Conservation (phyloP, 495 filamentous ascomycete species). For the Lasiosphaeria miniovina region DNA sequence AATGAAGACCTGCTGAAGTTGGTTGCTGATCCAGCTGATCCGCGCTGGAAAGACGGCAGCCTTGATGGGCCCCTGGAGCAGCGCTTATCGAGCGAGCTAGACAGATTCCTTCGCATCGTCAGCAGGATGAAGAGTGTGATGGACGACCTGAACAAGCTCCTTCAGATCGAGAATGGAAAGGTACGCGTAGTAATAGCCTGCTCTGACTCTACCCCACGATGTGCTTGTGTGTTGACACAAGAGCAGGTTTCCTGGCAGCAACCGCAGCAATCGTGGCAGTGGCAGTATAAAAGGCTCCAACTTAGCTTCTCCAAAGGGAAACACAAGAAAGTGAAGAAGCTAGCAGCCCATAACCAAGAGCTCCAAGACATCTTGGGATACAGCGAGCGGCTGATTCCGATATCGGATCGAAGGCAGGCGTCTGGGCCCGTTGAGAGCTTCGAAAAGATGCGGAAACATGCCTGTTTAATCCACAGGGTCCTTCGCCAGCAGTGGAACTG, state of each 20-base stretch:
- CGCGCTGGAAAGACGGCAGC: not conserved
- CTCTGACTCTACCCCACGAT: not conserved
- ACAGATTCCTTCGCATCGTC: conserved; percentile 1
- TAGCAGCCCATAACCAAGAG: conserved; percentile 2
- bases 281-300: conserved; percentile 1
- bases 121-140: conserved; percentile 1
- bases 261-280: conserved; percentile 1
- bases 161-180: not conserved
- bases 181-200: not conserved
- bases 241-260: not conserved
- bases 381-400: conserved; percentile 2
- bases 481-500: not conserved
- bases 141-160: not conserved
- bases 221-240: not conserved
- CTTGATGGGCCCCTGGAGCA: not conserved
- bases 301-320: conserved; percentile 5
- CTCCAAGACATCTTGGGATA: conserved; percentile 5
- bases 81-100: not conserved
- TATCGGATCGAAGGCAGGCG: not conserved
- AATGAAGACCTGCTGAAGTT: not conserved
- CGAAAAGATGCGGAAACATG: conserved; percentile 5
- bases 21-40: not conserved
- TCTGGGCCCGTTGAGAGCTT: conserved; percentile 1
- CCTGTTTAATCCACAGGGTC: not conserved
- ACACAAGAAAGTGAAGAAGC: not conserved